Conservation (phyloP, 805 yeast genomes). For the Hanseniaspora lindneri region DNA sequence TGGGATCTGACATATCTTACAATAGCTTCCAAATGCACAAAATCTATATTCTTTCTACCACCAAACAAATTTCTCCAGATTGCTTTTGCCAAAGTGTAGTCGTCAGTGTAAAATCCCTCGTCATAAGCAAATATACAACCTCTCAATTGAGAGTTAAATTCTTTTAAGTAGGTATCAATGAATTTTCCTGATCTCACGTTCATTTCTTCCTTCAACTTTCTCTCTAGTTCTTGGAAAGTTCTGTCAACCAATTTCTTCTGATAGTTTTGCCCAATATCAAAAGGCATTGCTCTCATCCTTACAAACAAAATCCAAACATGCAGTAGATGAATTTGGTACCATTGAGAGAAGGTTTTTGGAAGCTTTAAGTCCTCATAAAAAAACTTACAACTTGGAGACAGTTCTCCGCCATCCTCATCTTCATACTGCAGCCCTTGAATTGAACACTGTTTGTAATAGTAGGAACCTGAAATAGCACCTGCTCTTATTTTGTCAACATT, state of each 20-base stretch:
- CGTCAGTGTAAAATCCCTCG: constrained; percentile 76
- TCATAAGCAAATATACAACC: constrained; percentile 87
- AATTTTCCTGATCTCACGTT: constrained; percentile 70
- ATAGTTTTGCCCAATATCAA: constrained; percentile 73
- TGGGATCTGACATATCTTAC: constrained; percentile 87
- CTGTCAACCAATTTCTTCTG: constrained; percentile 87
- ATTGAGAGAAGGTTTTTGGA: constrained; percentile 83
- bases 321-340: constrained; percentile 84
- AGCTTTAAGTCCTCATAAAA: constrained; percentile 75
- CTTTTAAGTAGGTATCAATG: constrained; percentile 76
- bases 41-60: constrained; percentile 69
- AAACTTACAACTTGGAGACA: constrained; percentile 62
- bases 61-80: constrained; percentile 86
- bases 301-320: constrained; percentile 91
- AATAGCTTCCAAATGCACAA: constrained; percentile 72
- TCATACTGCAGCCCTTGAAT: constrained; percentile 68
- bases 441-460: constrained; percentile 77
- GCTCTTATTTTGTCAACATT: constrained; percentile 90
- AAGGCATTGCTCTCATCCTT: constrained; percentile 94
- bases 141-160: constrained; percentile 77
- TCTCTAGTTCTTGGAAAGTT: constrained; percentile 79
- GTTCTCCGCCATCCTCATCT: constrained; percentile 62
- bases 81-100: constrained; percentile 64
- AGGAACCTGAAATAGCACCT: constrained; percentile 87
- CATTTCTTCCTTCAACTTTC: constrained; percentile 73